These are phyloP conservation scores for Wickerhamiella allomyrinae DNA, from an alignment of 805 yeast genomes.

Conservation along the genomic window DNA sequence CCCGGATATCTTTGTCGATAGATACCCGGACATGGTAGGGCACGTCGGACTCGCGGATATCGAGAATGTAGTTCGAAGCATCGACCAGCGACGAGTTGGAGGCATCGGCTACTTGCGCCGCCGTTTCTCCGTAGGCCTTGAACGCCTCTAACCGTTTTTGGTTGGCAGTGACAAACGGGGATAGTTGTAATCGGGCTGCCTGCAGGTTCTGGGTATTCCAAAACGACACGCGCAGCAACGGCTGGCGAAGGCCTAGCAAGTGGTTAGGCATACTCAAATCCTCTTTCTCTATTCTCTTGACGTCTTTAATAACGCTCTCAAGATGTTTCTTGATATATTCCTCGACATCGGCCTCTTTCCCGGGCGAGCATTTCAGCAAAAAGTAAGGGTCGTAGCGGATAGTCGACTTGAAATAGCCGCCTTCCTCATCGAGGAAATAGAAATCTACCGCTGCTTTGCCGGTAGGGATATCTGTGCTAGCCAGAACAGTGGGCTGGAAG, in stretches of 20 bases:
- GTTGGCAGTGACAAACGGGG: slow-evolving; percentile 60
- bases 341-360: slow-evolving; percentile 61
- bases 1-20: slow-evolving; percentile 70
- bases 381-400: slow-evolving; percentile 79
- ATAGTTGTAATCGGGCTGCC: slow-evolving; percentile 53
- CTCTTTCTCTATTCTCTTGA: slow-evolving; percentile 49
- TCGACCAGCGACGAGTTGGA: slow-evolving; percentile 24
- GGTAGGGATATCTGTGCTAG: slow-evolving; percentile 27
- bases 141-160: slow-evolving; percentile 44
- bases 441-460: slow-evolving; percentile 86
- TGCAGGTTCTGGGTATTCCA: slow-evolving; percentile 60
- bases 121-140: slow-evolving; percentile 50
- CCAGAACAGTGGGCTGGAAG: slow-evolving; percentile 68
- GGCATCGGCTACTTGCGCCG: slow-evolving; percentile 23
- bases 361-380: slow-evolving; percentile 42
- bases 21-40: slow-evolving; percentile 94
- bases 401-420: slow-evolving; percentile 86
- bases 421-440: slow-evolving; percentile 90
- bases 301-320: slow-evolving; percentile 46
- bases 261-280: slow-evolving; percentile 79
- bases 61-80: slow-evolving; percentile 51
- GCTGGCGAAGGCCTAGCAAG: slow-evolving; percentile 56
- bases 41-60: slow-evolving; percentile 85
- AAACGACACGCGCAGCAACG: slow-evolving; percentile 54
- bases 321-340: slow-evolving; percentile 59